Base-by-base conservation (phyloP, 2,329 filamentous ascomycete genomes). In the Biscogniauxia marginata region DNA sequence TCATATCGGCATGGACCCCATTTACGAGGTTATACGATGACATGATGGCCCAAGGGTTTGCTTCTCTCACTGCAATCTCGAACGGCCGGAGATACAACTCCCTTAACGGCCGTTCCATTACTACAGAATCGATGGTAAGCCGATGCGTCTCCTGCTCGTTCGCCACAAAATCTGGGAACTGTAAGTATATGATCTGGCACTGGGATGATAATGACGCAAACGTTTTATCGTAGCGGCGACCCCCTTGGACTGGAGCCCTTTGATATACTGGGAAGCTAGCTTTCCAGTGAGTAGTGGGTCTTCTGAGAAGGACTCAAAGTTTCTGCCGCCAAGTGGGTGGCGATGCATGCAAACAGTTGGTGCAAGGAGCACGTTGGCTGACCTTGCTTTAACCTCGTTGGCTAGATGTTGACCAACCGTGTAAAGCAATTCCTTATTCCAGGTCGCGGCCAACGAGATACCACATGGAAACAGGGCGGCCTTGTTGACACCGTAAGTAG, bases 251-350 rank as follows among this genome's bases (percentile, higher is more conserved):
- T 95, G 90, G 53, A 90, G 76, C 7, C 88, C 89, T 49, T 83
- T 85, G 67, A 90, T 87, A 59, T 90, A 90, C 57, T 88, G 82
- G 0, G 87, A 84, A 11, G 88, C 87, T 58, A 92, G 75, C 60
- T 86, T 88, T 25, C 89, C 89, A 0, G 89, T 90, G 4, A 96
- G 79, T 8, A 87, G 81, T 0, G 90, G 90, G 63, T 95, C 91
- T 71, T 95, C 91, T 0, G 89, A 91, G 70, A 92, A 95, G 0
- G 90, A 92, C 73, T 96, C 91, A 63, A 95, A 96, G 61, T 92
- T 92, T 57, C 91, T 82, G 18, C 91, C 91, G n/a, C 90, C 90
- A 0, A 95, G 79, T 0, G 91, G 91, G 50, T 89, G 89, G 16
- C 91, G 84, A 66, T 95, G 90, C 78, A 91, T 87, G 74, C 90